Percentiles rank a stretch among this genome's conserved stretches.
Conservation (phyloP, 345 rosid genomes). For the Citrus sinensis region DVS_A1.0 CM039168.1:2298001-2298500, state of each 20-base stretch:
- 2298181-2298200: neutral
- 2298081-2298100: neutral
- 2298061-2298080: neutral
- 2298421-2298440: neutral
- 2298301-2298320: neutral
- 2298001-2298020: slow-evolving; percentile 19
- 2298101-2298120: slow-evolving; percentile 17
- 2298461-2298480: neutral
- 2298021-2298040: slow-evolving; percentile 4
- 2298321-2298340: neutral
- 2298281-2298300: neutral
- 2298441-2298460: neutral
- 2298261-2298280: neutral
- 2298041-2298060: slow-evolving; percentile 10
- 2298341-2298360: neutral
- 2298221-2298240: no score
- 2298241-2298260: neutral
- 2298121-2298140: neutral
- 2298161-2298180: neutral
- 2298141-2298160: neutral
- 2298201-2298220: neutral
- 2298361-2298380: neutral
- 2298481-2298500: no score
- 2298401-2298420: neutral
- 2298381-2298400: neutral